phyloP scores from a whole-genome alignment of 805 yeast species.

The Ogataea corticis region DNA sequence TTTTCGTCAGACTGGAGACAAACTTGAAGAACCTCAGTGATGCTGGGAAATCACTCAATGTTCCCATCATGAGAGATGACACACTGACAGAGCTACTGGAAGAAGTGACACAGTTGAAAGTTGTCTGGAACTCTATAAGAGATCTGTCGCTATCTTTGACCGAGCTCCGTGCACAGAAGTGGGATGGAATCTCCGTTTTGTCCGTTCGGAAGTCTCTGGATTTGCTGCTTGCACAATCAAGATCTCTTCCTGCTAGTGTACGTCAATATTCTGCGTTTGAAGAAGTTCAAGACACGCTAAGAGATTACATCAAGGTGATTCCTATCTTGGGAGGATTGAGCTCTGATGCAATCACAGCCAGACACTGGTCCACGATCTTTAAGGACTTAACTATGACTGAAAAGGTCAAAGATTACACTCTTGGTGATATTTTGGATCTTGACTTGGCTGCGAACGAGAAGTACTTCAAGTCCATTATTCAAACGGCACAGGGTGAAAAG shows the following conservation, averaged over 20 bases:
- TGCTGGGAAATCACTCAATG: slow-evolving; percentile 38
- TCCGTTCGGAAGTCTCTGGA: slow-evolving; percentile 51
- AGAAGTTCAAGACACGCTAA: slow-evolving; percentile 49
- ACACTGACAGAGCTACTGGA: slow-evolving; percentile 36
- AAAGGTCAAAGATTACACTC: slow-evolving; percentile 34
- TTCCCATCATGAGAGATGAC: slow-evolving; percentile 31
- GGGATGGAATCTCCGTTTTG: slow-evolving; percentile 51
- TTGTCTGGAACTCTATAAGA: slow-evolving; percentile 66
- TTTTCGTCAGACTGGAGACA: slow-evolving; percentile 12
- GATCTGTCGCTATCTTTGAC: slow-evolving; percentile 49
- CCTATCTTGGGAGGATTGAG: slow-evolving; percentile 47
- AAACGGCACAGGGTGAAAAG: slow-evolving; percentile 72
- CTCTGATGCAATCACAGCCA: slow-evolving; percentile 54
- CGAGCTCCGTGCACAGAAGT: slow-evolving; percentile 41
- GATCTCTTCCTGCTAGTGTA: slow-evolving; percentile 55
- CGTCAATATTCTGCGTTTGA: slow-evolving; percentile 72
- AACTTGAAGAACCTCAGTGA: slow-evolving; percentile 25
- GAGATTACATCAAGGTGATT: slow-evolving; percentile 39
- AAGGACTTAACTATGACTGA: slow-evolving; percentile 21
- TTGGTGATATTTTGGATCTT: slow-evolving; percentile 65
- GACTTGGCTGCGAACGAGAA: slow-evolving; percentile 47
- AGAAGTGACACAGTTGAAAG: slow-evolving; percentile 56
- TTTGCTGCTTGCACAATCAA: slow-evolving; percentile 44
- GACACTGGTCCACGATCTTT: slow-evolving; percentile 67
- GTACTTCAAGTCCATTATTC: slow-evolving; percentile 48